phyloP scores from a whole-genome alignment of 2,329 filamentous ascomycete species.

The Metarhizium anisopliae region DNA sequence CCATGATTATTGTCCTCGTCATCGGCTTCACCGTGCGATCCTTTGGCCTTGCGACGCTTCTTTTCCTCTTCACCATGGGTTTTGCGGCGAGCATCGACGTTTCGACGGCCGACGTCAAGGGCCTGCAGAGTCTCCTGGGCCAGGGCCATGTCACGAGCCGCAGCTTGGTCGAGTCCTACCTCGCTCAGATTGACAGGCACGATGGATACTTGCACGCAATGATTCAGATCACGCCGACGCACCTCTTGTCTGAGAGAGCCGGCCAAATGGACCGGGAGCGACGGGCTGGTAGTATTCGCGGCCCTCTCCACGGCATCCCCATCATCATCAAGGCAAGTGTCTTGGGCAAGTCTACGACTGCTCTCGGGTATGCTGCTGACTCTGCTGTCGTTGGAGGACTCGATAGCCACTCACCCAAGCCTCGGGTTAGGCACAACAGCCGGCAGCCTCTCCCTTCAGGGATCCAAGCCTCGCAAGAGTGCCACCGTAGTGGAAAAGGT shows the following conservation, averaged over 20 bases:
- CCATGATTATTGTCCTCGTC: too few relatives aligned
- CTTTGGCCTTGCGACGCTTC: too few relatives aligned
- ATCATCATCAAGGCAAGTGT: slow-evolving; percentile 10
- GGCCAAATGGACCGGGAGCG: slow-evolving; percentile 9
- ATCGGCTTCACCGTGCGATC: too few relatives aligned
- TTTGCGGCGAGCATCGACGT: too few relatives aligned
- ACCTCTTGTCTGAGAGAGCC: slow-evolving; percentile 3
- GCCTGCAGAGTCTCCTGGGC: too few relatives aligned
- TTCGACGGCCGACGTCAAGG: too few relatives aligned
- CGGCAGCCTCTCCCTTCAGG: slow-evolving; percentile 8
- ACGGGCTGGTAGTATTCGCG: slow-evolving; percentile 2
- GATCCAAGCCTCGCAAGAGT: slow-evolving; percentile 8
- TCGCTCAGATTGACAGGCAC: slow-evolving; percentile 7
- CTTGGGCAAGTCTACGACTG: neutral
- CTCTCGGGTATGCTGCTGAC: neutral
- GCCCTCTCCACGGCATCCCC: slow-evolving; percentile 12
- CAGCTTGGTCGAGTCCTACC: slow-evolving; percentile 9
- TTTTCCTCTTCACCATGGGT: too few relatives aligned
- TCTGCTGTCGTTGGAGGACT: neutral
- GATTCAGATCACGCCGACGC: neutral
- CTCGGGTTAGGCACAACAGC: slow-evolving; percentile 8
- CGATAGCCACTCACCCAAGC: neutral
- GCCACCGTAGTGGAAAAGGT: slow-evolving; percentile 6
- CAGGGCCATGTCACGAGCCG: slow-evolving; percentile 5
- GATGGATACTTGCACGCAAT: slow-evolving; percentile 10